Base-by-base conservation (phyloP, 371 early-diverging fungal genomes). In the Mortierella sp. region DNA sequence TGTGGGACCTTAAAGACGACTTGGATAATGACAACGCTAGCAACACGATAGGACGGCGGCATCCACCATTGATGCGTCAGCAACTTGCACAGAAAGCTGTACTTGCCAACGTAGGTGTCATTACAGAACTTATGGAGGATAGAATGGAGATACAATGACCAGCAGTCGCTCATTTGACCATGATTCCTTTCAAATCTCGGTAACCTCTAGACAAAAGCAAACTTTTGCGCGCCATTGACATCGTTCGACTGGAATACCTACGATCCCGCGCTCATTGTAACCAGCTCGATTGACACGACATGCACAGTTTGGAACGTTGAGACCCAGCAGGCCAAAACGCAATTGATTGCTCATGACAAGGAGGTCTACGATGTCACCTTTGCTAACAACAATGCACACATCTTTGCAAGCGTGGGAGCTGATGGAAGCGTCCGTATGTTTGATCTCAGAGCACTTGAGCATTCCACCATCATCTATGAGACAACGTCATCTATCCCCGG, bases 221-320 rank as follows among this genome's bases (percentile, higher is more conserved):
- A 92, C 56, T 90, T 90, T 61, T 86, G 87, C 49, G 95, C 97
- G 1, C 98, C 98, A 14, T 68, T 98, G 26, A 97, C 98, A 1
- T 92, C 96, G 9, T 94, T 98, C 79, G 98, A 98, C 83, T 98
- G 98, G 98, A 96, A 94, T 80, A 91, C 92, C 63, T 81, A 86
- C 2, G 93, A 97, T 71, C 91, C 94, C 12, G 83, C 87, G 21
- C 66, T 96, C 41, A 84, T 94, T 54, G 94, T 97, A 10, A 95
- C 99, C 2, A 90, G 93, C 30, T 93, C 93, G 60, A 93, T 98
- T 48, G 98, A 98, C 72, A 98, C 99, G 0, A 98, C 99, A 13
- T 98, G 99, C 78, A 97, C 98, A 2, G 93, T 98, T 2, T 98
- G 99, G 99, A 94, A 97, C 70, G 87, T 97, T 10, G 92, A 88